Conservation (phyloP, 2,329 filamentous ascomycete species). For the Blastomyces gilchristii region DNA sequence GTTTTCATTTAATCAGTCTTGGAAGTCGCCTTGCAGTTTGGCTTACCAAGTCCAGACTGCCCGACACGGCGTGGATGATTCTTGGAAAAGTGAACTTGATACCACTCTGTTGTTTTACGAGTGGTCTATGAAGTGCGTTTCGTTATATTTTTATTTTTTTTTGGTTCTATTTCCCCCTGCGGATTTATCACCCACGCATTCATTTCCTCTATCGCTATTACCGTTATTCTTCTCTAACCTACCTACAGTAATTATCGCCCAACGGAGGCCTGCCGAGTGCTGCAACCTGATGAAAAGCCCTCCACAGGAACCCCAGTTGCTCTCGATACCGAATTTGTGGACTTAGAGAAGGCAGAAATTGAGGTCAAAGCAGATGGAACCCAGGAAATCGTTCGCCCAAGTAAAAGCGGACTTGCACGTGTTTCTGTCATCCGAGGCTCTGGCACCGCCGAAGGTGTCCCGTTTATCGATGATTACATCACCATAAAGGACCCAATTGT, state of each 20-base stretch:
- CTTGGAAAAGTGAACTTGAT: slow-evolving; percentile 78
- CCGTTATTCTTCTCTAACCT: neutral
- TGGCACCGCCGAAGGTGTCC: slow-evolving; percentile 65
- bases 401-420: slow-evolving; percentile 81
- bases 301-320: slow-evolving; percentile 66
- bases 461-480: slow-evolving; percentile 98
- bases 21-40: slow-evolving; percentile 86
- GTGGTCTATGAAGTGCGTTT: slow-evolving; percentile 42
- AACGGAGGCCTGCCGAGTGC: slow-evolving; percentile 31
- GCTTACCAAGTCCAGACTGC: slow-evolving; percentile 73
- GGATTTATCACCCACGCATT: too few relatives aligned
- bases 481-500: slow-evolving; percentile 81
- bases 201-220: too few relatives aligned
- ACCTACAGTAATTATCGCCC: slow-evolving; percentile 25
- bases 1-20: slow-evolving; percentile 74
- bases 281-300: slow-evolving; percentile 52
- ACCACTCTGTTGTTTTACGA: slow-evolving; percentile 75
- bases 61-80: slow-evolving; percentile 71
- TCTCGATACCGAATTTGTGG: slow-evolving; percentile 93
- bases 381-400: slow-evolving; percentile 81
- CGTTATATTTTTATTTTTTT: neutral
- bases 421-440: slow-evolving; percentile 77
- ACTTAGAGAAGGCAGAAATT: slow-evolving; percentile 84
- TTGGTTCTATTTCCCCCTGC: neutral
- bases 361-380: slow-evolving; percentile 93